phyloP scores from a whole-genome alignment of 2,329 filamentous ascomycete genomes.

The Nakataea oryzae region DNA sequence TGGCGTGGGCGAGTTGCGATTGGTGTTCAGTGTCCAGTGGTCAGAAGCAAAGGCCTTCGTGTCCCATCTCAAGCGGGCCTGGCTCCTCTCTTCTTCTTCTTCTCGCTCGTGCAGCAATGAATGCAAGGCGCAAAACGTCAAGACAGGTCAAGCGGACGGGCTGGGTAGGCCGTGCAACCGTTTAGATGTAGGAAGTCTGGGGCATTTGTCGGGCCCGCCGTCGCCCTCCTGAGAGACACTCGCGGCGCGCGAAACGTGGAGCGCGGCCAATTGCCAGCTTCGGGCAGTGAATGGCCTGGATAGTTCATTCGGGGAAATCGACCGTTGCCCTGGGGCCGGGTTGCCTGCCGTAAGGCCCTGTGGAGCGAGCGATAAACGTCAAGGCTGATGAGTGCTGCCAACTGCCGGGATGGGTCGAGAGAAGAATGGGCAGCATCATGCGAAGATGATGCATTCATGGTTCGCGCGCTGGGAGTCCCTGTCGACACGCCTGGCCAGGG shows the following conservation, averaged over 20 bases:
- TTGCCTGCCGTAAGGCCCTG: background rate
- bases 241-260: background rate
- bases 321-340: background rate
- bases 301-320: background rate
- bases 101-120: background rate
- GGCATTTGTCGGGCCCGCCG: background rate
- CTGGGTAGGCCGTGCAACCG: no score
- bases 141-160: no score
- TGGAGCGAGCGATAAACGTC: background rate
- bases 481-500: background rate
- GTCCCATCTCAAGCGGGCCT: background rate
- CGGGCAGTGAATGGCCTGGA: background rate
- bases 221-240: background rate
- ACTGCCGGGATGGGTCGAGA: background rate
- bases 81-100: background rate
- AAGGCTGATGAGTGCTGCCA: background rate
- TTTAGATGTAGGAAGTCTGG: background rate
- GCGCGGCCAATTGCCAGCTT: no score
- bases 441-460: background rate
- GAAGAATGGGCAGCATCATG: background rate
- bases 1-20: no score
- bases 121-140: no score
- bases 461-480: background rate
- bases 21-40: background rate
- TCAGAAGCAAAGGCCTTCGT: background rate